phyloP scores from a whole-genome alignment of 169 alveolate genomes.

The Eimeria falciformis region DNA sequence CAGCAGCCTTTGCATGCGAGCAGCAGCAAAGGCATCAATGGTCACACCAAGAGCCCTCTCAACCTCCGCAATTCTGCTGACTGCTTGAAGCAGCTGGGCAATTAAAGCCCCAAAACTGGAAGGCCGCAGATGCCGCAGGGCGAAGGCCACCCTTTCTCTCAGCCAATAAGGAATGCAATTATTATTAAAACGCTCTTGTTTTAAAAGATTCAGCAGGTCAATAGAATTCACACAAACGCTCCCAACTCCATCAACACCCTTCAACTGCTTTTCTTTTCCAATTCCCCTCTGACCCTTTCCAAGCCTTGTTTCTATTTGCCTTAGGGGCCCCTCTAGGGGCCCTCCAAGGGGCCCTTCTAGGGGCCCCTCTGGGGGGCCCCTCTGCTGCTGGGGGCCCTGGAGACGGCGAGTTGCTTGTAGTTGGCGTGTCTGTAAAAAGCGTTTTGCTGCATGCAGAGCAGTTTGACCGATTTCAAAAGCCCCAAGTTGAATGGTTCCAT shows the following conservation, averaged over 20 bases:
- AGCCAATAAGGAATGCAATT: slow-evolving; percentile 19
- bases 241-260: too few relatives aligned
- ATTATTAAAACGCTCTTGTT: background rate
- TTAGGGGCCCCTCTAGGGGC: too few relatives aligned
- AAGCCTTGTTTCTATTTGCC: too few relatives aligned
- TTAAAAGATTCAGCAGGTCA: too few relatives aligned
- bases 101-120: background rate
- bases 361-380: too few relatives aligned
- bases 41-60: slow-evolving; percentile 5
- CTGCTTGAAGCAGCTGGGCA: background rate
- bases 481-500: background rate
- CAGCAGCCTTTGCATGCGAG: background rate
- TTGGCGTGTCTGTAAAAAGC: background rate
- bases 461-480: background rate
- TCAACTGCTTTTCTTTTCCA: too few relatives aligned
- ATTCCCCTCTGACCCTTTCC: too few relatives aligned
- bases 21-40: background rate
- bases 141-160: background rate
- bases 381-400: slow-evolving; percentile 9
- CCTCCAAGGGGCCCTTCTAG: too few relatives aligned
- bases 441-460: background rate
- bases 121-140: background rate
- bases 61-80: background rate
- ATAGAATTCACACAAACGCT: too few relatives aligned
- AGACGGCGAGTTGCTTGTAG: background rate